Base-by-base conservation (phyloP, 306 rosid genomes). In the Boehmeria nivea region DNA sequence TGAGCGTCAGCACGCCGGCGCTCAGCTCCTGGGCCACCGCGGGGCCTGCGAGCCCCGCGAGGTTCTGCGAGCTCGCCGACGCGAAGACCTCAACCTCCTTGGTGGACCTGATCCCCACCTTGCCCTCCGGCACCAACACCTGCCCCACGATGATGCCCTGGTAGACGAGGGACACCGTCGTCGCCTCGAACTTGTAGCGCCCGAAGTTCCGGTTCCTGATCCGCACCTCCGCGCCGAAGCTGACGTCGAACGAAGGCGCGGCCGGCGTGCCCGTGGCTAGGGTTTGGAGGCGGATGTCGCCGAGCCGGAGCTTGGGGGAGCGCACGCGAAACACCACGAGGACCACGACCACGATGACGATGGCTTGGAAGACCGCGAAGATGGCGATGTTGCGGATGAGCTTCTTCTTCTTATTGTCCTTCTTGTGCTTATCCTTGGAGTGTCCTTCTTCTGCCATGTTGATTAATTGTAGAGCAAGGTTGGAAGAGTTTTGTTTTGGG, bases 281-380 rank as follows among this genome's bases (percentile, higher is more conserved):
- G 24, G 27, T 36, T 22, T 20, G 43, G 43, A 54, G 7, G 6
- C 15, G 24, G 23, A 19, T 9, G 15, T 28, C 23, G 59, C 40
- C 12, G 17, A 54, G 19, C 17, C 37, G 16, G 25, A 51, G 37
- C 37, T 24, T 51, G 3, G 56, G 56, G 25, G 54, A 20, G 8
- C 26, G 24, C 0, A 49, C 31, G 13, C 16, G 54, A 6, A 45
- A 5, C 33, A 25, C 18, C 9, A 26, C 56, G 27, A 51, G 18
- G 9, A 10, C 27, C 23, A 46, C 11, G 14, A 51, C 39, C 12
- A 22, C 20, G 13, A 52, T 47, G 8, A 26, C 37, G 2, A 49
- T 14, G 55, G 40, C 42, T 24, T 63, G 69, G 43, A 57, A 40
- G 21, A 63, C 65, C n/a, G 38, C 26, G 23, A 58, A 58, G 36